These are phyloP conservation scores for Trichosporon coremiiforme DNA, from an alignment of 1,284 basidiomycete species.

Conservation along the genomic window DNA sequence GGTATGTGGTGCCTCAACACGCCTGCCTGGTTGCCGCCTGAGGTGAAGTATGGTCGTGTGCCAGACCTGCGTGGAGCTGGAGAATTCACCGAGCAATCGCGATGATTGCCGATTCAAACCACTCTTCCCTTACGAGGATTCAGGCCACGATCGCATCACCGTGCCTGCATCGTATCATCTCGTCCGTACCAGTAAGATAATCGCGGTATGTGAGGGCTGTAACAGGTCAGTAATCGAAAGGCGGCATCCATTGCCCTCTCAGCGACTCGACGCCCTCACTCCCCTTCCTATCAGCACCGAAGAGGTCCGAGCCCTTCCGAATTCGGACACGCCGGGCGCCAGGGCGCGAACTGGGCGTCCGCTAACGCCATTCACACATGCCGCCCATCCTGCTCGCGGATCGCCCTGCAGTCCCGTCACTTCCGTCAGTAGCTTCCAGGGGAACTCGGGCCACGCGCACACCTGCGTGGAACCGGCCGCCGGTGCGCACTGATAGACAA, in stretches of 20 bases:
- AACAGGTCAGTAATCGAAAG: too few relatives aligned
- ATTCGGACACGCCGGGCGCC: neutral
- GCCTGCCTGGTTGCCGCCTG: too few relatives aligned
- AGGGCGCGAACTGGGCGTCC: neutral
- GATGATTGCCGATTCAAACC: neutral
- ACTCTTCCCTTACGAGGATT: too few relatives aligned
- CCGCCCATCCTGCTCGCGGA: neutral
- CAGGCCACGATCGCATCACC: too few relatives aligned
- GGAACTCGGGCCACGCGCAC: neutral
- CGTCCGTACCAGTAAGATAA: too few relatives aligned
- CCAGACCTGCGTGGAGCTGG: neutral
- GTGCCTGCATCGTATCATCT: too few relatives aligned
- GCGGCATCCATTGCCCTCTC: too few relatives aligned
- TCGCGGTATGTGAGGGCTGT: too few relatives aligned
- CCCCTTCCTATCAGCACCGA: neutral
- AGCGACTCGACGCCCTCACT: too few relatives aligned
- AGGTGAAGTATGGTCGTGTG: too few relatives aligned
- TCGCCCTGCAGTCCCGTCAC: neutral
- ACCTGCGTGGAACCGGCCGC: neutral
- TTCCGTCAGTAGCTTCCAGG: neutral
- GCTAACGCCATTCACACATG: neutral
- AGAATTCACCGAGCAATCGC: neutral
- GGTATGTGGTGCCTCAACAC: neutral
- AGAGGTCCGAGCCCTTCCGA: slow-evolving; percentile 1
- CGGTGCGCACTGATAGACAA: neutral